Percentiles rank a stretch among this genome's conserved stretches.
Conservation (phyloP, 441 rosid species). For the California macrophylla region DNA sequence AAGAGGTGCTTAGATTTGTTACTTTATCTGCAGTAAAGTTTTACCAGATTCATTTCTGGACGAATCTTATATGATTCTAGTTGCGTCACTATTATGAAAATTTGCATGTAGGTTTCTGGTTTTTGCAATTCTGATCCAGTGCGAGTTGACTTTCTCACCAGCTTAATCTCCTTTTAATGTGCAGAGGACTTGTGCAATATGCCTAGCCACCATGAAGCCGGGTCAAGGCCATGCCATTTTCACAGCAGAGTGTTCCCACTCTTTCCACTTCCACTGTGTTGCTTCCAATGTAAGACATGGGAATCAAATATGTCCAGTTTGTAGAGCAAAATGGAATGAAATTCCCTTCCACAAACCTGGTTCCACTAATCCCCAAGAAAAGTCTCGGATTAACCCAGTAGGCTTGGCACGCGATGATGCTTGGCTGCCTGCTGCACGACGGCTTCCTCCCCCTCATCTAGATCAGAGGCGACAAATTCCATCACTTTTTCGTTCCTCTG, state of each 20-base stretch:
- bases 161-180: conserved; percentile 13
- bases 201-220: conserved; percentile 44
- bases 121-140: neutral
- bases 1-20: neutral
- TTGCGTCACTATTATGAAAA: neutral
- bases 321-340: conserved; percentile 66
- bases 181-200: conserved; percentile 61
- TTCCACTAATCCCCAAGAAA: conserved; percentile 23
- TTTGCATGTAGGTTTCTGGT: neutral
- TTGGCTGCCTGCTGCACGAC: conserved; percentile 31
- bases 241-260: conserved; percentile 69
- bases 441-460: conserved; percentile 32
- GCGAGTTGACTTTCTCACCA: conserved; percentile 8
- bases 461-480: conserved; percentile 31
- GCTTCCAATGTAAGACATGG: conserved; percentile 61
- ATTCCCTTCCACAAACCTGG: conserved; percentile 42
- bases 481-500: conserved; percentile 28
- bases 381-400: conserved; percentile 24
- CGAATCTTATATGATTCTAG: neutral
- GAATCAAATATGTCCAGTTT: conserved; percentile 60
- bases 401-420: conserved; percentile 33
- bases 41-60: neutral
- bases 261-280: conserved; percentile 69
- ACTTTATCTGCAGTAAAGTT: neutral
- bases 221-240: conserved; percentile 69